Base-by-base conservation (phyloP, 1,284 basidiomycete genomes). In the Ceratobasidium sp. region DNA sequence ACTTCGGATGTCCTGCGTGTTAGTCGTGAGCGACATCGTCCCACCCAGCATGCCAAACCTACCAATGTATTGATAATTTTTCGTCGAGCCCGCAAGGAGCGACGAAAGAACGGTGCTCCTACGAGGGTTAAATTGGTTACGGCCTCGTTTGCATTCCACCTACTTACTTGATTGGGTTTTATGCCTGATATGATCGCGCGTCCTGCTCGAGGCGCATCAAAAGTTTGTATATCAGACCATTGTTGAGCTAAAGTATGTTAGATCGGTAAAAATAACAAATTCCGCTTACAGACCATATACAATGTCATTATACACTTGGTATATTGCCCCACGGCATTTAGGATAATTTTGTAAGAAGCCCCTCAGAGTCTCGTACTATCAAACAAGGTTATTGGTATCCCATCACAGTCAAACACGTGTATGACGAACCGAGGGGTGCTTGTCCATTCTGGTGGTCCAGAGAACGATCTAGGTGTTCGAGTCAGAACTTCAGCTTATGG, bases 81-180 rank as follows among this genome's bases (percentile, higher is more conserved):
- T 92, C 90, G 2, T 85, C 79, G 8, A 92, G 80, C 0, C 83
- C 81, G 72, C 89, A 92, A 3, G 90, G 90, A 0, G 92, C 81
- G 32, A 90, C 87, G 73, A 83, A 78, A 17, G 85, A 79, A 8
- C 76, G 50, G 10, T 75, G 72, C 1, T 81, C 78, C 81, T 85
- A 71, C 27, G 27, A 57, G 29, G 10, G 55, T 5, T 32, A 40
- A 49, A 47, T 68, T 56, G 32, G 32, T 42, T 31, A 25, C 54
- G 17, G n/a, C 49, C 55, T 49, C 20, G 20, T n/a, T 27, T n/a
- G 25, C 22, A 50, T 34, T 25, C 42, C 29, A 12, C 12, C 35
- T 3, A 72, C 84, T 73, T 74, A 89, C 89, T 40, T 82, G 81
- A 34, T 84, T 81, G 6, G 83, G 83, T 73, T 85, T 82, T 38